phyloP scores from a whole-genome alignment of 768 basidiomycete genomes.

The Paxillus rubicundulus region DNA sequence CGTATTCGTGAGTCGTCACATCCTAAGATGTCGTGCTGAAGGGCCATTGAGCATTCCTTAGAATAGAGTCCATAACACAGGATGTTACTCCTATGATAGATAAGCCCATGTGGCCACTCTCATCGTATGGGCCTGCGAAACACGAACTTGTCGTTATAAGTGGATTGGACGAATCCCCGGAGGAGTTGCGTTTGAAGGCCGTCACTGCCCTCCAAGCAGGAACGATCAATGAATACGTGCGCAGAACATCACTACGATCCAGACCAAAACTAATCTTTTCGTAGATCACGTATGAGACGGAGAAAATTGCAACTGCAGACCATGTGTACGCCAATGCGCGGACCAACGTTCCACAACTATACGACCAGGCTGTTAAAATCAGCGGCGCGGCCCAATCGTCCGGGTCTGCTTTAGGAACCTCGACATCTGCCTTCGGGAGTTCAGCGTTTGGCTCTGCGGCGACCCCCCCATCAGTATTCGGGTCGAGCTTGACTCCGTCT shows the following conservation, averaged over 20 bases:
- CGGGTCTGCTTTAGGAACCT: constrained; percentile 7
- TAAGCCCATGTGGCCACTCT: constrained; percentile 76
- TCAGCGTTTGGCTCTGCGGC: constrained; percentile 40
- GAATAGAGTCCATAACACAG: constrained; percentile 56
- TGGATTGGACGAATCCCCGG: constrained; percentile 70
- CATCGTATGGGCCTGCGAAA: constrained; percentile 77
- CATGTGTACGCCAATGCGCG: constrained; percentile 47
- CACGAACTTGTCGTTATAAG: constrained; percentile 62
- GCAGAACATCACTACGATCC: constrained; percentile 23
- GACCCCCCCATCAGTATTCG: constrained; percentile 40
- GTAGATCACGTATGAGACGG: constrained; percentile 59
- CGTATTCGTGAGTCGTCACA: constrained; percentile 38
- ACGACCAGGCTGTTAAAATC: constrained; percentile 50
- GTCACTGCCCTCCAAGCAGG: constrained; percentile 52
- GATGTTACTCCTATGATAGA: constrained; percentile 64
- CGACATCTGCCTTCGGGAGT: constrained; percentile 21
- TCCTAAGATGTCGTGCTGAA: not conserved
- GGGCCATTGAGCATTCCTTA: constrained; percentile 25
- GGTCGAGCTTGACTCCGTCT: constrained; percentile 25
- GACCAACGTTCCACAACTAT: constrained; percentile 47
- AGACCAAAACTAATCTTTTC: constrained; percentile 1
- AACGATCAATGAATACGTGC: constrained; percentile 65
- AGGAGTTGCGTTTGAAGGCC: constrained; percentile 75
- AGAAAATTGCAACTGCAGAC: constrained; percentile 53
- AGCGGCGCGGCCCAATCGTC: constrained; percentile 26